Percentiles rank a stretch among this genome's conserved stretches.
Evolutionary conservation across 2,329 filamentous ascomycete genomes (phyloP).

Genomic region (Aspergillus candidus): DNA sequence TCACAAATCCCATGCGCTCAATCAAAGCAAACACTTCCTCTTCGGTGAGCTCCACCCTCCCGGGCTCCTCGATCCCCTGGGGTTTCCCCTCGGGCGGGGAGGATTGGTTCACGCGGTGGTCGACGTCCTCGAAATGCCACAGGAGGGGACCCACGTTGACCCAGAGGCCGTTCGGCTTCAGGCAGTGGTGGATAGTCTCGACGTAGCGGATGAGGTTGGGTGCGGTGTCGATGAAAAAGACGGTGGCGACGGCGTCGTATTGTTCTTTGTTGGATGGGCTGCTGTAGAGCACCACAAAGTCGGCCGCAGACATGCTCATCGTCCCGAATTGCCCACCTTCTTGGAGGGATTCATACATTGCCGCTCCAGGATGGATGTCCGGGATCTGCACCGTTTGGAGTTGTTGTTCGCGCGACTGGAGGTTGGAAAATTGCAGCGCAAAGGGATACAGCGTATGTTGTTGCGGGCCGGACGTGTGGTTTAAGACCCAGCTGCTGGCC

Average conservation of each 20-base stretch:
- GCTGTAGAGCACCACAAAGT: constrained; percentile 83
- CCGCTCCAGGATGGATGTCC: constrained; percentile 65
- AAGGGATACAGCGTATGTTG: constrained; percentile 78
- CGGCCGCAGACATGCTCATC: constrained; percentile 90
- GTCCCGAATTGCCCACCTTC: constrained; percentile 45
- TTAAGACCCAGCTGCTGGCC: constrained; percentile 60
- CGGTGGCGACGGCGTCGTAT: constrained; percentile 79
- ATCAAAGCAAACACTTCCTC: constrained; percentile 80
- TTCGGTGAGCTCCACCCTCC: constrained; percentile 81
- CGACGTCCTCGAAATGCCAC: constrained; percentile 82
- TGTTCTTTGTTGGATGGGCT: constrained; percentile 52
- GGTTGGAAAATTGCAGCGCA: constrained; percentile 82
- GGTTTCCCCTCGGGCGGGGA: constrained; percentile 19
- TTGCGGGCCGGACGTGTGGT: constrained; percentile 49
- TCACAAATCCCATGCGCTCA: constrained; percentile 65
- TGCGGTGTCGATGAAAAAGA: constrained; percentile 97
- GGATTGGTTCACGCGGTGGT: constrained; percentile 15
- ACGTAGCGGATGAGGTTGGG: constrained; percentile 89
- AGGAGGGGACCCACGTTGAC: constrained; percentile 86
- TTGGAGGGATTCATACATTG: constrained; percentile 40
- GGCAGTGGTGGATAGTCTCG: constrained; percentile 70
- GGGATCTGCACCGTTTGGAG: constrained; percentile 68
- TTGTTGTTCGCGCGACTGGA: constrained; percentile 66
- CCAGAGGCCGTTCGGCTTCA: constrained; percentile 72
- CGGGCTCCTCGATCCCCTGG: constrained; percentile 75